Evolutionary conservation across 768 basidiomycete genomes (phyloP).

Genomic region (Pisolithus sp.): DNA sequence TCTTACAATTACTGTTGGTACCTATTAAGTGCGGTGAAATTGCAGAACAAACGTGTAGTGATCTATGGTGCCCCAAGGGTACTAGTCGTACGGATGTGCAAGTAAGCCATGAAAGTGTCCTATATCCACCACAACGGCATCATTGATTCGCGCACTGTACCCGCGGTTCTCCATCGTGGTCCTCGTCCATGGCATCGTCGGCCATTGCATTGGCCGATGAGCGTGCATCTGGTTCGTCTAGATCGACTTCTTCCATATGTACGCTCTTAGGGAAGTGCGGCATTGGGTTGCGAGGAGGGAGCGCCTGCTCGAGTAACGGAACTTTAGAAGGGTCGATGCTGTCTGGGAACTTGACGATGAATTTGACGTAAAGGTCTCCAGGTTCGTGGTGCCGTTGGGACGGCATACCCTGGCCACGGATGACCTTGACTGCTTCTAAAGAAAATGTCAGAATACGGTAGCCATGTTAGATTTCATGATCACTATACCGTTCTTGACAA

Average conservation of each 20-base stretch:
- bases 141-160: conserved; percentile 95
- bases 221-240: conserved; percentile 69
- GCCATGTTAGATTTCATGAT: background rate
- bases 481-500: conserved; percentile 83
- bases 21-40: conserved; percentile 22
- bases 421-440: conserved; percentile 81
- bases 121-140: conserved; percentile 11
- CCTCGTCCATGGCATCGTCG: conserved; percentile 91
- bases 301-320: conserved; percentile 72
- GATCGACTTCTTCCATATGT: conserved; percentile 74
- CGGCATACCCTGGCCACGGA: conserved; percentile 96
- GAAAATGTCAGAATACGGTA: conserved; percentile 2
- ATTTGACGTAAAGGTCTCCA: conserved; percentile 86
- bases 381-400: conserved; percentile 96
- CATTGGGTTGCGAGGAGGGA: conserved; percentile 69
- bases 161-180: conserved; percentile 76
- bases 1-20: conserved; percentile 6
- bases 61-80: conserved; percentile 20
- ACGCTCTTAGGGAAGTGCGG: conserved; percentile 63
- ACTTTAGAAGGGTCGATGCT: conserved; percentile 60
- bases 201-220: conserved; percentile 41
- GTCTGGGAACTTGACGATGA: conserved; percentile 88
- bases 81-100: background rate
- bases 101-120: conserved; percentile 7
- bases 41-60: conserved; percentile 22